Conservation (phyloP, 164 flowering plant genomes). For the Stephania japonica region DNA sequence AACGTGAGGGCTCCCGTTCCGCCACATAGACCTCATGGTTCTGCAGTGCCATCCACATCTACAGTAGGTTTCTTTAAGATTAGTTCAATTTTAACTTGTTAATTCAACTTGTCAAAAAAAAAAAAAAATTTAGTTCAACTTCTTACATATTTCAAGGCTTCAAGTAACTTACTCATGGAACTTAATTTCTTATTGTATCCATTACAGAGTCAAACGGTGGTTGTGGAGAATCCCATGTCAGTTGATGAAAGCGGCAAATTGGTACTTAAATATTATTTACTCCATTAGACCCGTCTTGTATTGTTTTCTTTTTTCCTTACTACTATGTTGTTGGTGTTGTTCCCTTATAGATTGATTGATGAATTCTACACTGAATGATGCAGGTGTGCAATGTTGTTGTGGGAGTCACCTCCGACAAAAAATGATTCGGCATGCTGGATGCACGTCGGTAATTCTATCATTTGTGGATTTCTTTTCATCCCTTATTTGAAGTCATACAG, state of each 20-base stretch:
- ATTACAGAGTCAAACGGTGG: slow-evolving; percentile 70
- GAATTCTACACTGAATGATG: slow-evolving; percentile 9
- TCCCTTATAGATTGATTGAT: neutral
- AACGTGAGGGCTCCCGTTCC: slow-evolving; percentile 55
- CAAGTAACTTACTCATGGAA: neutral
- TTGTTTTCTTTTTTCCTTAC: neutral
- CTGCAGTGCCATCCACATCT: slow-evolving; percentile 49
- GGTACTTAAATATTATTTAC: slow-evolving; percentile 30
- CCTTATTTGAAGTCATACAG: neutral
- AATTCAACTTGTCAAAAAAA: neutral
- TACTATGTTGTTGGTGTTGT: neutral
- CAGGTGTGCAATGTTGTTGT: slow-evolving; percentile 97
- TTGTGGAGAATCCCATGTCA: slow-evolving; percentile 95
- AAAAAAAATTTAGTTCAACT: neutral
- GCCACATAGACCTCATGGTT: slow-evolving; percentile 51
- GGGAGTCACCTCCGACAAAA: slow-evolving; percentile 77
- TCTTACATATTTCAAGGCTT: neutral
- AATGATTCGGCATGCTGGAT: slow-evolving; percentile 20
- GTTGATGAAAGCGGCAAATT: slow-evolving; percentile 86
- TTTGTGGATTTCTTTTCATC: neutral
- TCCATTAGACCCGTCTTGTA: neutral
- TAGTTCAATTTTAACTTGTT: neutral
- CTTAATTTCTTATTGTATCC: slow-evolving; percentile 20
- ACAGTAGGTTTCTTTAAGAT: slow-evolving; percentile 37
- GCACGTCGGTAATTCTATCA: neutral